These are phyloP conservation scores for Aspergillus transmontanensis DNA, from an alignment of 2,329 filamentous ascomycete genomes.

Conservation along the genomic window DNA sequence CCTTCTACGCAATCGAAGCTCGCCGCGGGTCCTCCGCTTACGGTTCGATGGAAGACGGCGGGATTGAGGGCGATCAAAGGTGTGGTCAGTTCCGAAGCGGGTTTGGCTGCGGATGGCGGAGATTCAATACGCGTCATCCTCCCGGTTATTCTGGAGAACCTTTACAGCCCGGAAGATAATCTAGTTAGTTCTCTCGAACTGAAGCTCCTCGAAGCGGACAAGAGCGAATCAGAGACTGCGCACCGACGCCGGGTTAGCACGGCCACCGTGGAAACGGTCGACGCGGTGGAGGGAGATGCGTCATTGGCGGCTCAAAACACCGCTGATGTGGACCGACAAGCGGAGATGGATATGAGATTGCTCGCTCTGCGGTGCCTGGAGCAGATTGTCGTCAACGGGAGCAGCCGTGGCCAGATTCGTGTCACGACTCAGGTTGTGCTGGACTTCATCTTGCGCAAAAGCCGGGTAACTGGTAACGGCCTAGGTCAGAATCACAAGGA, in stretches of 20 bases:
- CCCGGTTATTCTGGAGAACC: constrained; percentile 82
- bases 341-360: constrained; percentile 84
- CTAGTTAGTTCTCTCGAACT: constrained; percentile 69
- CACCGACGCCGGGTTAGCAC: constrained; percentile 73
- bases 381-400: constrained; percentile 75
- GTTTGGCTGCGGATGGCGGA: constrained; percentile 72
- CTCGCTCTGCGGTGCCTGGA: constrained; percentile 84
- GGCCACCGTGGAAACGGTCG: constrained; percentile 73
- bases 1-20: constrained; percentile 49
- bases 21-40: constrained; percentile 68
- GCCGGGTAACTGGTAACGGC: constrained; percentile 55
- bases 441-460: constrained; percentile 66
- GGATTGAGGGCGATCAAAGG: constrained; percentile 79
- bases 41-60: constrained; percentile 74
- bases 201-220: constrained; percentile 69
- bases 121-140: constrained; percentile 78
- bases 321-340: constrained; percentile 83
- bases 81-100: constrained; percentile 78
- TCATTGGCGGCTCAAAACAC: constrained; percentile 72
- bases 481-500: constrained; percentile 50
- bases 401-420: constrained; percentile 80
- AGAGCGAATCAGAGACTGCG: constrained; percentile 65
- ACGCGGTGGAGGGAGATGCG: constrained; percentile 69
- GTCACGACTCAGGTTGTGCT: constrained; percentile 73
- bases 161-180: constrained; percentile 67